These are phyloP conservation scores for Ciborinia camelliae DNA, from an alignment of 2,329 filamentous ascomycete species.

Conservation along the genomic window DNA sequence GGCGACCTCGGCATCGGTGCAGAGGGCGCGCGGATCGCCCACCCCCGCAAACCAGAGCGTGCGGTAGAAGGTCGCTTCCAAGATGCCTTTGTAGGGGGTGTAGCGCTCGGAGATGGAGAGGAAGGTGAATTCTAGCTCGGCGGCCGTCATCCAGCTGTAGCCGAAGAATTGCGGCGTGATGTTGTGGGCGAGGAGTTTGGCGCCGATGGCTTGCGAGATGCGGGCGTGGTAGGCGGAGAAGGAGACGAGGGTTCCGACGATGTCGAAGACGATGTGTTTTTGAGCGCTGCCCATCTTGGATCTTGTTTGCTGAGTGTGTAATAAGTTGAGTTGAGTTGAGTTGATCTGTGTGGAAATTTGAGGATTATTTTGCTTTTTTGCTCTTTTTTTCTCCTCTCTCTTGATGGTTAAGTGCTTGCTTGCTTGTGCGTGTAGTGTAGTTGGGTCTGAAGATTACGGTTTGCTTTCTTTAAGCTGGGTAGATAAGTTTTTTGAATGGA, in stretches of 20 bases:
- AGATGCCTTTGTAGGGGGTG: slow-evolving; percentile 42
- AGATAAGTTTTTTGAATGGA: no score
- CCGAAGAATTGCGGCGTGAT: slow-evolving; percentile 45
- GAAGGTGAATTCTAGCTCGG: slow-evolving; percentile 50
- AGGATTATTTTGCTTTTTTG: no score
- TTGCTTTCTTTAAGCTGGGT: no score
- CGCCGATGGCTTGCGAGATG: slow-evolving; percentile 44
- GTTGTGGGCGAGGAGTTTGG: slow-evolving; percentile 39
- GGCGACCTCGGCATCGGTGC: slow-evolving; percentile 43
- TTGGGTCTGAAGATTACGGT: background rate
- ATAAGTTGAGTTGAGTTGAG: no score
- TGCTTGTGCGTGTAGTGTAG: background rate
- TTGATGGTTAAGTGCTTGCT: background rate
- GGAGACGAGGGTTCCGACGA: slow-evolving; percentile 49
- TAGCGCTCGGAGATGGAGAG: slow-evolving; percentile 46
- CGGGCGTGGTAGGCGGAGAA: slow-evolving; percentile 44
- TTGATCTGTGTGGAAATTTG: no score
- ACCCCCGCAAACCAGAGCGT: slow-evolving; percentile 46
- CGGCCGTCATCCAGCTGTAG: slow-evolving; percentile 45
- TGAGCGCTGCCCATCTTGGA: background rate
- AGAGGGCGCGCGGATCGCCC: slow-evolving; percentile 42
- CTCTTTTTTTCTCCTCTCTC: no score
- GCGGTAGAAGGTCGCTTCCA: slow-evolving; percentile 47
- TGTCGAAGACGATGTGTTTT: slow-evolving; percentile 49
- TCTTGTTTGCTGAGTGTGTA: no score